Evolutionary conservation across 768 basidiomycete genomes (phyloP).

Genomic region (Amanita inopinata): DNA sequence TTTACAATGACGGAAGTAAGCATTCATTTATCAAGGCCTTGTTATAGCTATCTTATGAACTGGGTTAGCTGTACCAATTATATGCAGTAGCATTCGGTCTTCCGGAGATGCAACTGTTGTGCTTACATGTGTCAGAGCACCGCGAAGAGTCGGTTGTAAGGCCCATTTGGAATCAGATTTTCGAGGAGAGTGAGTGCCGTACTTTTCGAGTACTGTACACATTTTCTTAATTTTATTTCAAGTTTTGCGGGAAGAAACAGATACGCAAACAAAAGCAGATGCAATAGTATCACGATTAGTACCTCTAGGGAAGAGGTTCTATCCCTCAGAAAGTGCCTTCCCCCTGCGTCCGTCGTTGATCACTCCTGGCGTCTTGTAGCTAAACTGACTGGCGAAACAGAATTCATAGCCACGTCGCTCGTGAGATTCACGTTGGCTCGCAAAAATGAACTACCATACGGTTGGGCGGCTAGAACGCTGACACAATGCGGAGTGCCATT

Average conservation of each 20-base stretch:
- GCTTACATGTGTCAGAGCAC: constrained; percentile 90
- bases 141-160: constrained; percentile 73
- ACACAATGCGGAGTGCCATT: constrained; percentile 76
- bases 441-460: constrained; percentile 47
- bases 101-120: constrained; percentile 75
- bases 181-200: constrained; percentile 57
- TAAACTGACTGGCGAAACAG: constrained; percentile 30
- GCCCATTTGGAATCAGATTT: constrained; percentile 83
- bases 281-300: constrained; percentile 54
- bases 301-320: constrained; percentile 76
- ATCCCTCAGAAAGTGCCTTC: constrained; percentile 86
- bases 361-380: constrained; percentile 2
- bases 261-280: constrained; percentile 46
- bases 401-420: constrained; percentile 64
- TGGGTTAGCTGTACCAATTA: constrained; percentile 66
- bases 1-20: constrained; percentile 81
- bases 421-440: constrained; percentile 64
- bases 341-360: constrained; percentile 59
- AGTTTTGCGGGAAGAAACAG: constrained; percentile 51
- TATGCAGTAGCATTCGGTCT: constrained; percentile 86
- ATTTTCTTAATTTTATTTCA: constrained; percentile 7
- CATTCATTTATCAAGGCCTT: constrained; percentile 5
- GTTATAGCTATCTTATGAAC: constrained; percentile 4
- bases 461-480: constrained; percentile 78
- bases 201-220: neutral